Evolutionary conservation across 805 yeast genomes (phyloP), one percentile per base, ranked within the genome.

Genomic region (Barnettozyma sp.): DNA sequence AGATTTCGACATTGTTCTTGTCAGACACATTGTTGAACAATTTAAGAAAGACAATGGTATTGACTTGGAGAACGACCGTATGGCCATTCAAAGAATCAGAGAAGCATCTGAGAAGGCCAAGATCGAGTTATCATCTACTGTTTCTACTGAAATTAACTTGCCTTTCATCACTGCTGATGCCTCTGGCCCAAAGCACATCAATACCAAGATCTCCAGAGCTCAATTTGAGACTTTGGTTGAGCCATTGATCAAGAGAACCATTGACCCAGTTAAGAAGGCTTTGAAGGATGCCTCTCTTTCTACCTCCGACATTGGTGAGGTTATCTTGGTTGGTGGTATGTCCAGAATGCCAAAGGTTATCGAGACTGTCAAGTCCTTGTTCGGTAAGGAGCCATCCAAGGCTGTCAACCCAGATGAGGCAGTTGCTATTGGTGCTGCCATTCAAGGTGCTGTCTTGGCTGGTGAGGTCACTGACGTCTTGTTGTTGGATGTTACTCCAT

Each of bases 391-490:
- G 50, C 88, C 90, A 32, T 80, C 80, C 40, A 76, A 79, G 42
- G 73, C 77, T 31, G 87, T 83, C 15, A 83, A 83, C 60, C 94
- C 94, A 28, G 94, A 83, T 59, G 94, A 83, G 63, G 88, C 92
- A 23, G 94, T 83, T 38, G 92, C 94, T 43, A 65, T 83, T 49
- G 94, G 94, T 58, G 94, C 94, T 26, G 92, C 94, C 39, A 81
- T 83, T 49, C 94, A 83, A 64, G 94, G 90, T 58, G 94, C 88
- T 46, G 79, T 83, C 35, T 65, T 83, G 42, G 80, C 88, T 16
- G 94, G 94, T 52, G 87, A 82, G 59, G 79, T 82, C 42, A 79
- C 78, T 58, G 83, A 82, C 56, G 90, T 82, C 39, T 73, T 82
- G 40, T 64, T 82, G 43, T 68, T 82, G 52, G 94, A 82, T 63